These are phyloP conservation scores for Ustilago cynodontis DNA, from an alignment of 1,284 basidiomycete species.

Conservation along the genomic window DNA sequence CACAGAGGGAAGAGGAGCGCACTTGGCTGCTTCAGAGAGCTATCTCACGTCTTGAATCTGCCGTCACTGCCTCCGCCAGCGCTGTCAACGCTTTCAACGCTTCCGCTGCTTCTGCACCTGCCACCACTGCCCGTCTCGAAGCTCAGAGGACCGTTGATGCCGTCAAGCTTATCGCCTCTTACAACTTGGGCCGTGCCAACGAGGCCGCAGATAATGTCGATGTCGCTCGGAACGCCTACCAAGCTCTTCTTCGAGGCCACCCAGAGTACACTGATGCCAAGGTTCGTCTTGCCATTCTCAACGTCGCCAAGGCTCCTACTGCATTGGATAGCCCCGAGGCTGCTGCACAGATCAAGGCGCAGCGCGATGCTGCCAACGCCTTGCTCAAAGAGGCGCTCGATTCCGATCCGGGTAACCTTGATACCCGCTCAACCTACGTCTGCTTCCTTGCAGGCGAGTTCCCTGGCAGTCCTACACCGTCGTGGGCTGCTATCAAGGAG, in stretches of 20 bases:
- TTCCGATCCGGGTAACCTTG: conserved; percentile 63
- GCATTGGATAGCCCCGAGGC: conserved; percentile 21
- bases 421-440: conserved; percentile 64
- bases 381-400: conserved; percentile 65
- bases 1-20: conserved; percentile 39
- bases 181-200: conserved; percentile 66
- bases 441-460: conserved; percentile 68
- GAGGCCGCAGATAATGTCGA: conserved; percentile 53
- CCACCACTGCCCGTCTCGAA: conserved; percentile 38
- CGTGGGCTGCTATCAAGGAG: conserved; percentile 67
- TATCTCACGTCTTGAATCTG: conserved; percentile 49
- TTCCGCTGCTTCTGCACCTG: conserved; percentile 29
- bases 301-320: conserved; percentile 43
- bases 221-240: conserved; percentile 63
- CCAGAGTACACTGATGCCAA: conserved; percentile 69
- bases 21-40: conserved; percentile 50
- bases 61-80: conserved; percentile 37
- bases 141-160: conserved; percentile 48
- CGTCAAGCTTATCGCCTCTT: conserved; percentile 61
- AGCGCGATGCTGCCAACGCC: conserved; percentile 55
- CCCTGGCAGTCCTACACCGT: conserved; percentile 56
- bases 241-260: conserved; percentile 60
- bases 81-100: conserved; percentile 34
- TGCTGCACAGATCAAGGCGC: conserved; percentile 31
- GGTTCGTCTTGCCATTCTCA: conserved; percentile 65